Percentiles rank a stretch among this genome's conserved stretches.
Evolutionary conservation across 2,329 filamentous ascomycete genomes (phyloP).

Genomic region (Passalora sequoiae): DNA sequence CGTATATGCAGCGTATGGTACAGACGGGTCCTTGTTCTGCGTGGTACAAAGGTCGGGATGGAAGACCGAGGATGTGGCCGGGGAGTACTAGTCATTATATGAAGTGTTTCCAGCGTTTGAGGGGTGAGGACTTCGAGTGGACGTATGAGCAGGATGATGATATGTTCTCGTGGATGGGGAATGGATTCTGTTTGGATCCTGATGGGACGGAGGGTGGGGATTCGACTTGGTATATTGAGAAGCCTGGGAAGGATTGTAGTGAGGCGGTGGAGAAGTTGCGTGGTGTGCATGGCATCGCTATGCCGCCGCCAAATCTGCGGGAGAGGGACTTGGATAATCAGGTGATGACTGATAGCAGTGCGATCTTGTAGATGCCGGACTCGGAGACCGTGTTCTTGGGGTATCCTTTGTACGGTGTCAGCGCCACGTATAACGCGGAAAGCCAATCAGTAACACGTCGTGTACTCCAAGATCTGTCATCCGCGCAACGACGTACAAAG

Average conservation of each 20-base stretch:
- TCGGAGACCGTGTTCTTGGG: no score
- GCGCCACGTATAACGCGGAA: not conserved
- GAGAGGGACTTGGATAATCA: no score
- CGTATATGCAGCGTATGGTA: conserved; percentile 12
- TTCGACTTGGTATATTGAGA: conserved; percentile 18
- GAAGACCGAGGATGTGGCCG: conserved; percentile 16
- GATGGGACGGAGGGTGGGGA: conserved; percentile 12
- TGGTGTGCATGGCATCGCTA: conserved; percentile 5
- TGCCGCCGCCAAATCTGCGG: conserved; percentile 1
- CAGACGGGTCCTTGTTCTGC: conserved; percentile 12
- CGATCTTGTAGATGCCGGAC: no score
- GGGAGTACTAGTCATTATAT: conserved; percentile 15
- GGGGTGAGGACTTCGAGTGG: conserved; percentile 20
- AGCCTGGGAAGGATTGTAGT: conserved; percentile 5
- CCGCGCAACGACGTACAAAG: not conserved
- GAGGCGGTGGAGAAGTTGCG: conserved; percentile 15
- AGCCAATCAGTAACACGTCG: not conserved
- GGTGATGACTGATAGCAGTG: no score
- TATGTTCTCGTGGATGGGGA: conserved; percentile 20
- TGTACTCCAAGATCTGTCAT: not conserved
- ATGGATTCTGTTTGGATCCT: conserved; percentile 15
- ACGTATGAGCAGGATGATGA: conserved; percentile 18
- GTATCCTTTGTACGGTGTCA: no score
- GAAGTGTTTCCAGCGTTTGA: conserved; percentile 10
- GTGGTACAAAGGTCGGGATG: conserved; percentile 18